These are phyloP conservation scores for Auriculariales sp. DNA, from an alignment of 768 basidiomycete genomes.

Conservation along the genomic window DNA sequence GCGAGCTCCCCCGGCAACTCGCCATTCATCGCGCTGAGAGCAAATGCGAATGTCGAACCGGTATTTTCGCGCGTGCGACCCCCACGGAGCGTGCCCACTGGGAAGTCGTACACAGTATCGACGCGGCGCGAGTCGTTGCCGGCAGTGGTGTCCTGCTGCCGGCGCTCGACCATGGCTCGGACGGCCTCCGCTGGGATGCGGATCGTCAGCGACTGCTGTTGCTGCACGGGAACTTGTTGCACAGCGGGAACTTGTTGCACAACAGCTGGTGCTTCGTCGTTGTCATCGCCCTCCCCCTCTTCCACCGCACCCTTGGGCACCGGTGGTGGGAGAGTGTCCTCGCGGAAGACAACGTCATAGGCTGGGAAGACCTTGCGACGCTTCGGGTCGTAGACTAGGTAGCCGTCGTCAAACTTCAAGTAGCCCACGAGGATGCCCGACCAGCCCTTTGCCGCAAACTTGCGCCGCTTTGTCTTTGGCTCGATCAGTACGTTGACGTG, in stretches of 20 bases:
- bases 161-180: background rate
- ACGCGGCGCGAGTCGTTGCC: background rate
- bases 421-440: conserved; percentile 1
- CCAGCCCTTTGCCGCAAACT: background rate
- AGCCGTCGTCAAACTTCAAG: background rate
- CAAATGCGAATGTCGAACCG: background rate
- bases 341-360: background rate
- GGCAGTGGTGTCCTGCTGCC: background rate
- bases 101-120: background rate
- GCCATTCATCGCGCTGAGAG: background rate
- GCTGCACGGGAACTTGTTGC: background rate
- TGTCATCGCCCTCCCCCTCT: background rate
- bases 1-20: background rate
- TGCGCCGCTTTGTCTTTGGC: conserved; percentile 1
- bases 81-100: background rate
- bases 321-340: background rate
- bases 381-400: background rate
- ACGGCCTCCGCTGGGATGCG: background rate
- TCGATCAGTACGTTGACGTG: conserved; percentile 7
- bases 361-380: background rate
- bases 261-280: background rate
- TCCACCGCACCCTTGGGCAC: background rate
- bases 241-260: background rate
- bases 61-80: background rate
- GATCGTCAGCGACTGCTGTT: background rate